These are phyloP conservation scores for Rhizophora mangle DNA, from an alignment of 345 rosid genomes.

Conservation along the genomic window DNA sequence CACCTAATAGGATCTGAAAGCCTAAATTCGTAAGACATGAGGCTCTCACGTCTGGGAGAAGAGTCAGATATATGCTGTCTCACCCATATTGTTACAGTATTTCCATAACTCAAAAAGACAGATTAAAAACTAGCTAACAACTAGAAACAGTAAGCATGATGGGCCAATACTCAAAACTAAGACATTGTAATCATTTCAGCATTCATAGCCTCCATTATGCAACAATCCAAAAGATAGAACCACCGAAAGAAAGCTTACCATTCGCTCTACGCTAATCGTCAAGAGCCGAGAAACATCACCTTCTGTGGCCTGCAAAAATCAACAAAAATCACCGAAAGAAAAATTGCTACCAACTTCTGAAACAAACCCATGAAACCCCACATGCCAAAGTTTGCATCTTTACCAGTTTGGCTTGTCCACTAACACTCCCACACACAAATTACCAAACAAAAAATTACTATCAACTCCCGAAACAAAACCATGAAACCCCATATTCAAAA, in stretches of 20 bases:
- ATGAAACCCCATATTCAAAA: neutral
- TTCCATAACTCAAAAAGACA: too few relatives aligned
- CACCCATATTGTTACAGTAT: too few relatives aligned
- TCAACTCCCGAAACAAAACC: neutral
- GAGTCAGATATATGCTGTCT: too few relatives aligned
- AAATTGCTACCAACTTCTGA: neutral
- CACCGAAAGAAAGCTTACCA: slow-evolving; percentile 4
- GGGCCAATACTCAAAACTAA: too few relatives aligned
- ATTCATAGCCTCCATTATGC: too few relatives aligned
- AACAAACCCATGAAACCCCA: neutral
- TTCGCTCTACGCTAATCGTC: slow-evolving; percentile 12
- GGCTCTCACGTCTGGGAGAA: too few relatives aligned
- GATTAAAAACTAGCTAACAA: too few relatives aligned
- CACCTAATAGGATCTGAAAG: too few relatives aligned
- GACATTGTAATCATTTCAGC: too few relatives aligned
- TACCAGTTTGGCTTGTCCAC: slow-evolving; percentile 13
- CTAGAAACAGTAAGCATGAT: too few relatives aligned
- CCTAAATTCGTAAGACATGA: too few relatives aligned
- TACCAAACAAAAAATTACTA: neutral
- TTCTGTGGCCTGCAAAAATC: slow-evolving; percentile 14
- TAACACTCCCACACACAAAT: slow-evolving; percentile 1
- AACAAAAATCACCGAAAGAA: neutral
- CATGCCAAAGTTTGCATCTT: neutral
- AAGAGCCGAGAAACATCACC: slow-evolving; percentile 15
- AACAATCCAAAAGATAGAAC: neutral